Conservation (phyloP, 2,329 filamentous ascomycete species). For the Dactylellina drechsleri region DNA sequence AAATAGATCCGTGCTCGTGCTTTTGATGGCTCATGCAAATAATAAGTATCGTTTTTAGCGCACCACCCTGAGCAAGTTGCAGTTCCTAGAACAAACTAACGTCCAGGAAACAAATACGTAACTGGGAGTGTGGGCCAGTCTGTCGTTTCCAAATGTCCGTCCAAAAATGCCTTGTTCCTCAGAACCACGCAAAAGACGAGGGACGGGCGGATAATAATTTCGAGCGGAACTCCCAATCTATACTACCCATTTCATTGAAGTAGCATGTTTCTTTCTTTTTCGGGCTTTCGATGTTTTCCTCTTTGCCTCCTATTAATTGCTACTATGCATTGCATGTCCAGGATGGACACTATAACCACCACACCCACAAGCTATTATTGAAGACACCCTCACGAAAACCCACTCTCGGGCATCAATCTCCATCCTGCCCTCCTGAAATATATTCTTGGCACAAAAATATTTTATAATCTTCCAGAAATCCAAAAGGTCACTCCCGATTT, state of each 20-base stretch:
- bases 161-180: neutral
- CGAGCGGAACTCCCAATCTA: neutral
- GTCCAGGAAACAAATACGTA: neutral
- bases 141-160: constrained; percentile 13
- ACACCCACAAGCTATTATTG: too few relatives aligned
- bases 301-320: neutral
- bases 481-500: too few relatives aligned
- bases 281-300: neutral
- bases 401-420: too few relatives aligned
- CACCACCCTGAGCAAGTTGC: neutral
- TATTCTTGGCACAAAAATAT: too few relatives aligned
- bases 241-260: too few relatives aligned
- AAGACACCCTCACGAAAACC: too few relatives aligned
- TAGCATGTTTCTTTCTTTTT: neutral
- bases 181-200: constrained; percentile 1
- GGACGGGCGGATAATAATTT: constrained; percentile 4
- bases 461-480: too few relatives aligned
- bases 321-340: neutral
- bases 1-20: neutral
- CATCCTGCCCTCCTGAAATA: too few relatives aligned
- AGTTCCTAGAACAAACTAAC: neutral
- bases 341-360: too few relatives aligned
- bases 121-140: constrained; percentile 6
- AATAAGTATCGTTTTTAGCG: neutral
- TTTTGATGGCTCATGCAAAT: constrained; percentile 2